Conservation (phyloP, 169 alveolate genomes). For the Plasmodium ovale region DNA sequence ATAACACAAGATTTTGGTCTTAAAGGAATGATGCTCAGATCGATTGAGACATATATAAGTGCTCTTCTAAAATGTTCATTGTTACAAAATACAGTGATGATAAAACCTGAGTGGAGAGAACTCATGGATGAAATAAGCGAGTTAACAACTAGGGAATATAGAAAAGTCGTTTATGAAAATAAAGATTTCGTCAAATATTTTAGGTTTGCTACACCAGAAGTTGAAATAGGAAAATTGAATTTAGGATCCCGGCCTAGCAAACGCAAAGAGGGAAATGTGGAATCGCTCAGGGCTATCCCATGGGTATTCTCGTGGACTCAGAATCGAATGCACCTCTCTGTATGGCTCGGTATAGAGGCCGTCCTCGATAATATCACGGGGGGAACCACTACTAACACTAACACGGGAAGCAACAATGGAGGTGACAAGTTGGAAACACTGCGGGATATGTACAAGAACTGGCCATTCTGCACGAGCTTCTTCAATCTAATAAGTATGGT, state of each 20-base stretch:
- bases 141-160: slow-evolving; percentile 82
- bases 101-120: slow-evolving; percentile 82
- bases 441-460: slow-evolving; percentile 83
- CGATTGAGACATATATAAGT: slow-evolving; percentile 87
- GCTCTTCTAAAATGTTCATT: slow-evolving; percentile 83
- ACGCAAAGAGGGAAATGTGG: slow-evolving; percentile 87
- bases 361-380: slow-evolving; percentile 49
- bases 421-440: slow-evolving; percentile 71
- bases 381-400: no score
- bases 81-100: slow-evolving; percentile 63
- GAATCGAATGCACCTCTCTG: slow-evolving; percentile 87
- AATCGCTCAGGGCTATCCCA: slow-evolving; percentile 90
- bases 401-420: no score
- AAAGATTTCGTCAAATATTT: slow-evolving; percentile 86
- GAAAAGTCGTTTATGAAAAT: slow-evolving; percentile 81
- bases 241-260: slow-evolving; percentile 89
- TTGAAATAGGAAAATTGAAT: slow-evolving; percentile 87
- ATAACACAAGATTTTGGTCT: slow-evolving; percentile 83
- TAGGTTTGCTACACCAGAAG: slow-evolving; percentile 87
- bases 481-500: slow-evolving; percentile 88
- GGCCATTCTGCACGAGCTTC: slow-evolving; percentile 90
- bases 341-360: slow-evolving; percentile 88
- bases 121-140: slow-evolving; percentile 85
- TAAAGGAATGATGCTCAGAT: slow-evolving; percentile 81
- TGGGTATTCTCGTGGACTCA: slow-evolving; percentile 93